Evolutionary conservation across 164 flowering plant genomes (phyloP).

Genomic region (Liquidambar formosana): DNA sequence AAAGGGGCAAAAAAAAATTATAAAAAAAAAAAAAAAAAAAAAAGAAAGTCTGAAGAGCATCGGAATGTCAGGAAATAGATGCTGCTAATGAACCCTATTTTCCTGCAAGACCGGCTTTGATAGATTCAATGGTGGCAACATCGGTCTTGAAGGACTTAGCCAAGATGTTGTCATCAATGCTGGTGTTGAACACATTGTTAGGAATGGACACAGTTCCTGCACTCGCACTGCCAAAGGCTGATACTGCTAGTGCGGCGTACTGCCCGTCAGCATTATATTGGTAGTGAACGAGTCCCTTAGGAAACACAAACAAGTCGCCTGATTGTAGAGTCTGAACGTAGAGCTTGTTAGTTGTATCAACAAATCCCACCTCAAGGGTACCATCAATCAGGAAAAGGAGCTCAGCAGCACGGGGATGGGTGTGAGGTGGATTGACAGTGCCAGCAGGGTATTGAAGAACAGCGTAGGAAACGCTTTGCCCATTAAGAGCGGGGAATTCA

Average conservation of each 20-base stretch:
- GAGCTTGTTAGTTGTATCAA: neutral
- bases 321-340: neutral
- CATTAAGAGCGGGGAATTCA: slow-evolving; percentile 1
- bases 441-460: neutral
- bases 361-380: slow-evolving; percentile 3
- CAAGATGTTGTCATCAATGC: slow-evolving; percentile 1
- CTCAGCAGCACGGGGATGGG: slow-evolving; percentile 7
- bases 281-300: slow-evolving; percentile 3
- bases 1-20: too few relatives aligned
- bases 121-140: neutral
- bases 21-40: too few relatives aligned
- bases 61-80: too few relatives aligned
- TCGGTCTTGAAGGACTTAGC: slow-evolving; percentile 4
- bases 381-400: neutral
- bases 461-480: neutral
- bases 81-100: too few relatives aligned
- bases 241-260: neutral
- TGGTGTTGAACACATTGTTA: neutral
- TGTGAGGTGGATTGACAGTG: slow-evolving; percentile 4
- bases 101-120: neutral
- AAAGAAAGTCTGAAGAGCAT: too few relatives aligned
- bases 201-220: slow-evolving; percentile 7
- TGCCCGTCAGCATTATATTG: neutral
- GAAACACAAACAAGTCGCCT: neutral
- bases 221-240: neutral